Evolutionary conservation across 257 asterid species (phyloP).

Genomic region (Plantago elongata): DNA sequence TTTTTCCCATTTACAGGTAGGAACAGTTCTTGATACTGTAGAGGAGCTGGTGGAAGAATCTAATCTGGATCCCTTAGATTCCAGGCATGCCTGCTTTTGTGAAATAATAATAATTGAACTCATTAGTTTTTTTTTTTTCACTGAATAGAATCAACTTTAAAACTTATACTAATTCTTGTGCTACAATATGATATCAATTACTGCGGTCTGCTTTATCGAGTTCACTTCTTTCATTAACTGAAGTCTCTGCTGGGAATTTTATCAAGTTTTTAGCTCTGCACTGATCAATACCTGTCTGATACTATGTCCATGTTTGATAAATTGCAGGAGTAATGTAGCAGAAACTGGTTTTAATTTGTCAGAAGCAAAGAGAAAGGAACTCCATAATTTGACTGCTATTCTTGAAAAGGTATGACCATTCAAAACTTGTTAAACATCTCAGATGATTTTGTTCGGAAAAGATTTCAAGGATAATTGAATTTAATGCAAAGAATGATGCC

Average conservation of each 20-base stretch:
- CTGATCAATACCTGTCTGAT: constrained; percentile 6
- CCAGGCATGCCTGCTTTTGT: constrained; percentile 35
- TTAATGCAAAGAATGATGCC: constrained; percentile 1
- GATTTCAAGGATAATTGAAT: neutral
- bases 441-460: constrained; percentile 1
- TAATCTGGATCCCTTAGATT: constrained; percentile 49
- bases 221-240: too few species aligned
- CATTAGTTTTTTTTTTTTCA: neutral
- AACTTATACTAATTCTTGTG: too few species aligned
- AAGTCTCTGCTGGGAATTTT: too few species aligned
- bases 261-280: constrained; percentile 1
- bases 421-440: constrained; percentile 7
- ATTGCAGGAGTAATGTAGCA: constrained; percentile 62
- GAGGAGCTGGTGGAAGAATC: constrained; percentile 82
- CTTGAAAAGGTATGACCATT: constrained; percentile 49
- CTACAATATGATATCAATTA: too few species aligned
- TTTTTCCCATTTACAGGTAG: constrained; percentile 41
- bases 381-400: constrained; percentile 38
- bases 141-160: neutral
- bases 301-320: constrained; percentile 15
- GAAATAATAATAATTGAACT: constrained; percentile 13
- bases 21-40: constrained; percentile 50
- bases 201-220: too few species aligned
- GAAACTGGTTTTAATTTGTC: constrained; percentile 37
- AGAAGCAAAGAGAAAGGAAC: constrained; percentile 56